Evolutionary conservation across 1,284 basidiomycete species (phyloP), one percentile per base, ranked within the genome.

Genomic region (Boletus sp.): DNA sequence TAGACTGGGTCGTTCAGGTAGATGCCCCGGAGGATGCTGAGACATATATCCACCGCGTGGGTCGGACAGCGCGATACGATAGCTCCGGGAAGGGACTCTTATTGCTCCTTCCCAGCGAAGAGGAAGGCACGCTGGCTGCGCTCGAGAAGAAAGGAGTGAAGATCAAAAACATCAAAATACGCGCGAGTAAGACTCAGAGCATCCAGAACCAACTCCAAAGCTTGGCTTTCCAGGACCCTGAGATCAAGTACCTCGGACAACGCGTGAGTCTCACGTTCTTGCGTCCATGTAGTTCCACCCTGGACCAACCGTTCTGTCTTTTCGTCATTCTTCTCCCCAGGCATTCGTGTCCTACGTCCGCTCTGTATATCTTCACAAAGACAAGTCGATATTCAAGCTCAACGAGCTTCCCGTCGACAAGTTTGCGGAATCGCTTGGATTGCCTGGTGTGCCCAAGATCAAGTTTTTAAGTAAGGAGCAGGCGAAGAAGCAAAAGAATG

Each of bases 1-100:
- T 99, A 22, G 92, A 97, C 67, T 99, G 96, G 95, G 95, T 99
- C 10, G 69, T 99, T 29, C 96, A 99, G 67, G 74, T 94, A n/a
- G 95, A 99, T 67, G 92, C 90, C 20, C 95, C 95, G 0, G 95
- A 99, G 69, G 94, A 98, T 62, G 91, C 88, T n/a, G 94, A 96
- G 52, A 97, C 93, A 10, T 99, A 99, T 67, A 93, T 99, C 40
- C 95, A 99, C 67, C 84, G 95, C 20, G 95, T 99, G 1, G 95
- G 95, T 1, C 77, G 95, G 44, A 99, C 95, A 8, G 96, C 95
- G 30, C 77, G 95, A 40, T 98, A 98, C 65, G 85, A 94, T 61
- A 87, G 86, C 53, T 85, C 88, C 33, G 96, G 96, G 1, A 93
- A 94, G 65, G 87, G 83, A 0, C 69, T 99, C 44, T 69, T 96